Evolutionary conservation across 495 filamentous ascomycete species (phyloP), one percentile per base, ranked within the genome.

Genomic region (Usnea hakonensis): DNA sequence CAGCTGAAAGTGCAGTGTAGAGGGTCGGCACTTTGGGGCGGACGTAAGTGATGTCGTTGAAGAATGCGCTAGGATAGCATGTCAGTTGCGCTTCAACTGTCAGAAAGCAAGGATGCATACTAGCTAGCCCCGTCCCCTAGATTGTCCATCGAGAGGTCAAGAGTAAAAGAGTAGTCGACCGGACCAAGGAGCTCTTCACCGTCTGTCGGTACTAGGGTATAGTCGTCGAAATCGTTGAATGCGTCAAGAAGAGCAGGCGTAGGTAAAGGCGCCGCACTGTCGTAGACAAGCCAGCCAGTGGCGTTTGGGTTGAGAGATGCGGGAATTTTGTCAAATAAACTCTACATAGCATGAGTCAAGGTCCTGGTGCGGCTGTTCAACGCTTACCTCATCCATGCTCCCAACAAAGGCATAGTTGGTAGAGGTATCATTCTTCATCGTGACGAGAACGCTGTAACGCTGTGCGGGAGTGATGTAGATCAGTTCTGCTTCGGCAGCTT

Each of bases 101-200:
- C 9, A 9, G 28, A 52, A 32, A 46, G 36, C 16, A 30, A 9
- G 35, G 37, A 23, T 50, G 70, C 78, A 70, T 69, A 86, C 78
- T 91, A 92, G 69, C 88, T 90, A 17, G 85, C 86, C 17, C 90
- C 90, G 69, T 95, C 81, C 17, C 77, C 79, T 23, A 90, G 78
- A 43, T 85, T 89, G 64, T 85, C 77, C 87, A 90, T 90, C 53
- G 79, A 80, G 38, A 91, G 74, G 69, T 88, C 76, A 21, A 93
- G 76, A 30, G 75, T 79, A 56, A 93, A 71, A 2, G 76, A 76
- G 64, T 83, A 78, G 63, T 89, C 84, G 1, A 82, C 74, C 38
- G 76, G 74, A 36, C 83, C 74, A 28, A 88, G 73, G 8, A 73
- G 70, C 66, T 81, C 72, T 52, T 52, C 48, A 41, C 80, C 78